These are phyloP conservation scores for Cladosporium cucumerinum DNA, from an alignment of 2,329 filamentous ascomycete species.

Conservation along the genomic window DNA sequence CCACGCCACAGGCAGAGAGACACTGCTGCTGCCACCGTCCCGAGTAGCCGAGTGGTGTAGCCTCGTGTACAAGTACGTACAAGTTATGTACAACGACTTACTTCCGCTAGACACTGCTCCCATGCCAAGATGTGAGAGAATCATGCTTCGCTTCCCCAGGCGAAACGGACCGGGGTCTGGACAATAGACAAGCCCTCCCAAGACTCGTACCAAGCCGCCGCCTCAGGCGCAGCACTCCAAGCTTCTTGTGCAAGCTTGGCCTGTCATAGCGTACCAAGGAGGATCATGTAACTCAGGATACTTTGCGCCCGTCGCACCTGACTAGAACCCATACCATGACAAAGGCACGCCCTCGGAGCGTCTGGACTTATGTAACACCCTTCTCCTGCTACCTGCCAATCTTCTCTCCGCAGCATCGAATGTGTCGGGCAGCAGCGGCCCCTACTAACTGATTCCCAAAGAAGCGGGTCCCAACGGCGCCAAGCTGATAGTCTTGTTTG, in stretches of 20 bases:
- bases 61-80: not conserved
- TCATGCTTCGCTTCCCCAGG: slow-evolving; percentile 15
- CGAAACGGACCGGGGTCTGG: slow-evolving; percentile 17
- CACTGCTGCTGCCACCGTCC: not conserved
- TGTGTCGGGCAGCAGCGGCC: not conserved
- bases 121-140: slow-evolving; percentile 1
- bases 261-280: slow-evolving; percentile 14
- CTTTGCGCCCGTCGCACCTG: not conserved
- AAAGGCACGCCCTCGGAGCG: not conserved
- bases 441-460: not conserved
- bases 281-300: slow-evolving; percentile 6
- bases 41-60: not conserved
- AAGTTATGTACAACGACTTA: not conserved
- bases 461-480: slow-evolving; percentile 5
- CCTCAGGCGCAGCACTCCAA: too few species aligned
- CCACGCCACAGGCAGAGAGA: slow-evolving; percentile 2
- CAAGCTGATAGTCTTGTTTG: slow-evolving; percentile 13
- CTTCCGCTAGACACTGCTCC: too few species aligned
- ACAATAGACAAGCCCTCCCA: slow-evolving; percentile 1
- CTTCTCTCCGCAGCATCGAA: not conserved
- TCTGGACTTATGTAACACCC: not conserved
- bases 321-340: not conserved
- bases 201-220: slow-evolving; percentile 13
- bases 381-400: not conserved
- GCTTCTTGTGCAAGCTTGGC: slow-evolving; percentile 7